Conservation (phyloP, 2,329 filamentous ascomycete genomes). For the Akanthomyces uredinophilus region DNA sequence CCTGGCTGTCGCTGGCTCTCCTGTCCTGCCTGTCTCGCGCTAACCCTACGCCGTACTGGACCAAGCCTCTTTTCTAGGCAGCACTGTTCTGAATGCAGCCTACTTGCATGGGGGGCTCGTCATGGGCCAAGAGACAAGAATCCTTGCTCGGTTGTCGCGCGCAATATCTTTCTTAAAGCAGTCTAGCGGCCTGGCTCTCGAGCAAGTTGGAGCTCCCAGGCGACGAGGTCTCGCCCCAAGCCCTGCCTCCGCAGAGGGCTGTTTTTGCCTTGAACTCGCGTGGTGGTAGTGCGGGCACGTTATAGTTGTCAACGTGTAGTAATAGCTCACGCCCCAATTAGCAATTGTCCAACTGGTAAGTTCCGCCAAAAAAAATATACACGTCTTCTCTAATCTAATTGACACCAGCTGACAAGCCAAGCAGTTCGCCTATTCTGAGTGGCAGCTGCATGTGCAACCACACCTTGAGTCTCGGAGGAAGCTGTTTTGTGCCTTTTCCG, state of each 20-base stretch:
- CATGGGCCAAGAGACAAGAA: not conserved
- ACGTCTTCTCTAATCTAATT: not conserved
- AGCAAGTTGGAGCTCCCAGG: not conserved
- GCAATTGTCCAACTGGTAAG: not conserved
- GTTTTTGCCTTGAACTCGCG: not conserved
- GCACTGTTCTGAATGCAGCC: not conserved
- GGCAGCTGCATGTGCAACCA: not conserved
- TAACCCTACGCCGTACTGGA: not conserved
- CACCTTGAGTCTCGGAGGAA: not conserved
- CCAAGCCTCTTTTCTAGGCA: not conserved
- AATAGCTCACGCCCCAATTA: not conserved
- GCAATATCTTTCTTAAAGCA: not conserved
- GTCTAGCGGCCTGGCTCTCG: not conserved
- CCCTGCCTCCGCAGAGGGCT: not conserved
- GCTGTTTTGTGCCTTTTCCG: not conserved
- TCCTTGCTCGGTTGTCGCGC: constrained; percentile 9
- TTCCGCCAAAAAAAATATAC: not conserved
- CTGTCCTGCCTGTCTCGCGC: not conserved
- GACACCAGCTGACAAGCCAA: not conserved
- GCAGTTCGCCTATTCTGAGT: not conserved
- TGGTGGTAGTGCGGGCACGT: not conserved
- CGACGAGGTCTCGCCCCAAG: not conserved
- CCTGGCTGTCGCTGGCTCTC: not conserved
- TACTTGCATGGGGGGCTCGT: not conserved
- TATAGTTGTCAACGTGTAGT: not conserved